Base-by-base conservation (phyloP, 2,329 filamentous ascomycete species). In the Fusarium verticillioides region DNA sequence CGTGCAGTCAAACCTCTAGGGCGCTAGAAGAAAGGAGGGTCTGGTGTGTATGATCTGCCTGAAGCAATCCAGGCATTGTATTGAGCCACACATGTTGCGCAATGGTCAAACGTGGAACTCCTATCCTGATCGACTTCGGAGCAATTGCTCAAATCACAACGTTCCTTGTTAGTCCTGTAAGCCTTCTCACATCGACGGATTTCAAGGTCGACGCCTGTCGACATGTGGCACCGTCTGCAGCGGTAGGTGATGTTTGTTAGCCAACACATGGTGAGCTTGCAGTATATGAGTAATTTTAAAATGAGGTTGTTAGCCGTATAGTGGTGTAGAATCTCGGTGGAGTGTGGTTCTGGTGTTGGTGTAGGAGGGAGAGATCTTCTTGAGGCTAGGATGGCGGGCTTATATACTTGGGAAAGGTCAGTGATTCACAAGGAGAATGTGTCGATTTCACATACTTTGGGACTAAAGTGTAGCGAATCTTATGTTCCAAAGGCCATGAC, bases 391-490 rank as follows among this genome's bases (percentile, higher is more conserved):
- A 32, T 34, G 21, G 4, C 30, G 11, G 11, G 11, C 4, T 23
- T 34, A 34, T 50, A 50, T 34, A 50, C 30, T 50, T 19, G 16
- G 15, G 16, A 23, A 50, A 8, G 4, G n/a, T 3, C 16, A 34
- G 30, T 15, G 30, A 34, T 19, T 50, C 30, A 15, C 16, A 5
- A 10, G n/a, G 8, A 10, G 1, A 15, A 15, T 19, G 9, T 1
- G 4, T 19, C 2, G 16, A 19, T 9, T 18, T 18, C 16, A 34
- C 0, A 5, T 7, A 5, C 0, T 2, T 23, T 15, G 3, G 8
- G 4, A 2, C 18, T 34, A 19, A 4, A 30, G 6, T 21, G 9
- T 5, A 21, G 15, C 12, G 10, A 21, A 30, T 5, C 0, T 8
- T 19, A 28, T 21, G 5, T 11, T 21, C 4, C 1, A 21, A 4